Evolutionary conservation across 1,139 yeast species (phyloP).

Genomic region (Arxiozyma slooffiae): DNA sequence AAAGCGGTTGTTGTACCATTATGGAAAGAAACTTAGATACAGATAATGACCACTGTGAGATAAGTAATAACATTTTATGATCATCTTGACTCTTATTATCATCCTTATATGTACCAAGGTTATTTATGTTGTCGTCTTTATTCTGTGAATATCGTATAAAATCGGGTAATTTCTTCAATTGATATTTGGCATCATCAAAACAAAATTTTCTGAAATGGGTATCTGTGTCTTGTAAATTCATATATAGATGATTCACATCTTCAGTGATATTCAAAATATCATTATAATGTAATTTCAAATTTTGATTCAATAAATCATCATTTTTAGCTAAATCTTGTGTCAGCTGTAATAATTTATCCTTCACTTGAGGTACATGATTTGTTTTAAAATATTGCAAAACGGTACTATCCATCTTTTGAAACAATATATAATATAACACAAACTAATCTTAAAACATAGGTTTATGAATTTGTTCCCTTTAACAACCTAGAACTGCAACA

Average conservation of each 20-base stretch:
- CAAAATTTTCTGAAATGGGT: constrained; percentile 23
- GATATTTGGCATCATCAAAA: constrained; percentile 24
- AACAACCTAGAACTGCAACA: too few relatives aligned
- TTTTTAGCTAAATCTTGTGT: constrained; percentile 9
- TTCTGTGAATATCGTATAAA: neutral
- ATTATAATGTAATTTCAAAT: constrained; percentile 18
- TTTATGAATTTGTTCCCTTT: too few relatives aligned
- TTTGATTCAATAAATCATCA: constrained; percentile 11
- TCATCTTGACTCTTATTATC: neutral
- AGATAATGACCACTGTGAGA: constrained; percentile 17
- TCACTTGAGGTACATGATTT: constrained; percentile 6
- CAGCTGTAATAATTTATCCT: constrained; percentile 7
- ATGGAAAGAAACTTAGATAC: constrained; percentile 10
- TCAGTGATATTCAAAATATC: constrained; percentile 21
- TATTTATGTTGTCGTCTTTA: neutral
- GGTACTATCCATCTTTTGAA: constrained; percentile 2
- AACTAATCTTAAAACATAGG: too few relatives aligned
- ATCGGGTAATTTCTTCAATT: constrained; percentile 16
- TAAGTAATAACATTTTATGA: constrained; percentile 4
- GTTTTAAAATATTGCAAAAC: constrained; percentile 7
- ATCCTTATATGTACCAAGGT: neutral
- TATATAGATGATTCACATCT: constrained; percentile 13
- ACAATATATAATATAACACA: too few relatives aligned
- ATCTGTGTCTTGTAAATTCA: constrained; percentile 16
- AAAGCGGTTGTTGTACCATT: constrained; percentile 4